A percentile compares a stretch with the other conserved stretches of the same genome.
These are phyloP conservation scores for Alternaria sp. DNA, from an alignment of 2,329 filamentous ascomycete species.

Conservation along the genomic window DNA sequence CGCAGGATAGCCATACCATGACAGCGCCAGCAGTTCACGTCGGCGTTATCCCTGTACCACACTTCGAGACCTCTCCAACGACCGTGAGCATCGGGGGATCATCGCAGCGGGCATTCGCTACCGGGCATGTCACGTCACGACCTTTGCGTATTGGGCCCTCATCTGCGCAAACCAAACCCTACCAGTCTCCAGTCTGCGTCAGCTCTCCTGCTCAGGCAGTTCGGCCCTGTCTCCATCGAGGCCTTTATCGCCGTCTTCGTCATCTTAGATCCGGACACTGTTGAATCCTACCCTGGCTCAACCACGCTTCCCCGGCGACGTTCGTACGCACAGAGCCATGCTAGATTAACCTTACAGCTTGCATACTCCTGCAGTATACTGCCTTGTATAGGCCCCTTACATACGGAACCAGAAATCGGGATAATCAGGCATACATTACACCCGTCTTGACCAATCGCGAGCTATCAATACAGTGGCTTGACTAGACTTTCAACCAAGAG, in stretches of 20 bases:
- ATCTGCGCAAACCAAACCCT: slow-evolving; percentile 23
- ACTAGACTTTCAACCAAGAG: slow-evolving; percentile 17
- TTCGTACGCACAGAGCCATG: slow-evolving; percentile 41
- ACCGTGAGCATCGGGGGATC: slow-evolving; percentile 14
- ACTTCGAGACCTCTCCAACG: slow-evolving; percentile 16
- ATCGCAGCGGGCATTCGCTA: slow-evolving; percentile 18
- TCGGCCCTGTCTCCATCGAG: slow-evolving; percentile 36
- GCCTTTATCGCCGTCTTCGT: slow-evolving; percentile 27
- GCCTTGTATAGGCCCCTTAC: slow-evolving; percentile 27
- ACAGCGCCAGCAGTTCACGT: slow-evolving; percentile 29
- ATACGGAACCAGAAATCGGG: slow-evolving; percentile 14
- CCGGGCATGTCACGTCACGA: slow-evolving; percentile 17
- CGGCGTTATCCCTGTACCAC: slow-evolving; percentile 34
- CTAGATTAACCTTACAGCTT: slow-evolving; percentile 37
- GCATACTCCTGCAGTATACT: slow-evolving; percentile 27
- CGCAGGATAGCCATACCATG: slow-evolving; percentile 36
- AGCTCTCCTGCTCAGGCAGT: slow-evolving; percentile 31
- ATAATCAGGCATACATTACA: slow-evolving; percentile 12
- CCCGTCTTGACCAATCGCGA: slow-evolving; percentile 5
- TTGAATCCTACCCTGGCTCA: slow-evolving; percentile 31
- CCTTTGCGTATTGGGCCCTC: slow-evolving; percentile 12
- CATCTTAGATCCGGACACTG: slow-evolving; percentile 35
- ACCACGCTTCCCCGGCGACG: slow-evolving; percentile 36
- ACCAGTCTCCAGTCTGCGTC: slow-evolving; percentile 21
- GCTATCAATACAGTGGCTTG: slow-evolving; percentile 11